phyloP scores from a whole-genome alignment of 345 rosid genomes.

The Dimocarpus longan region DNA sequence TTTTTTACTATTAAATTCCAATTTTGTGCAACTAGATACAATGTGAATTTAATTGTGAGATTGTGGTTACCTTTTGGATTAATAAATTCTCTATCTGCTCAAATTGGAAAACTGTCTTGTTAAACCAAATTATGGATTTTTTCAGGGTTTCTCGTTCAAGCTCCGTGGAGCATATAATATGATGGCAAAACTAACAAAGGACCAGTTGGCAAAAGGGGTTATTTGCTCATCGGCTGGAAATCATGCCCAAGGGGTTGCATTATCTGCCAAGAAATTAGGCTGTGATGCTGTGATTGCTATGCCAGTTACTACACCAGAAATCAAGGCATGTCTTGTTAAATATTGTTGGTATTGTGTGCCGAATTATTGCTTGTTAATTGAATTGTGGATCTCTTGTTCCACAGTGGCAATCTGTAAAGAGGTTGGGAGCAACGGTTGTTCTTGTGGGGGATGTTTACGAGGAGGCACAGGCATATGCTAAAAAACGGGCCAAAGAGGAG shows the following conservation, averaged over 20 bases:
- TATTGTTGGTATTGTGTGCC: background rate
- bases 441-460: slow-evolving; percentile 92
- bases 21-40: background rate
- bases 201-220: slow-evolving; percentile 74
- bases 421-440: slow-evolving; percentile 82
- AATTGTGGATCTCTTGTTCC: slow-evolving; percentile 18
- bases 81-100: background rate
- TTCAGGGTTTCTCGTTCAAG: slow-evolving; percentile 94
- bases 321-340: slow-evolving; percentile 53
- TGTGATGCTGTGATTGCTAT: slow-evolving; percentile 83
- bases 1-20: background rate
- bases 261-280: slow-evolving; percentile 70
- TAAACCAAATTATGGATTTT: slow-evolving; percentile 16
- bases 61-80: background rate
- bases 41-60: background rate
- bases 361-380: slow-evolving; percentile 1
- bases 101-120: background rate
- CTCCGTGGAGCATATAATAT: slow-evolving; percentile 96
- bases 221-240: slow-evolving; percentile 98
- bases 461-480: slow-evolving; percentile 87
- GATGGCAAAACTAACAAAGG: slow-evolving; percentile 85
- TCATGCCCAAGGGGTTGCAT: slow-evolving; percentile 99
- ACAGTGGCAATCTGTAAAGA: slow-evolving; percentile 89
- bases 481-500: slow-evolving; percentile 66
- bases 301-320: slow-evolving; percentile 95